phyloP scores from a whole-genome alignment of 2,329 filamentous ascomycete species.

The Fusarium tanahbumbuense region DNA sequence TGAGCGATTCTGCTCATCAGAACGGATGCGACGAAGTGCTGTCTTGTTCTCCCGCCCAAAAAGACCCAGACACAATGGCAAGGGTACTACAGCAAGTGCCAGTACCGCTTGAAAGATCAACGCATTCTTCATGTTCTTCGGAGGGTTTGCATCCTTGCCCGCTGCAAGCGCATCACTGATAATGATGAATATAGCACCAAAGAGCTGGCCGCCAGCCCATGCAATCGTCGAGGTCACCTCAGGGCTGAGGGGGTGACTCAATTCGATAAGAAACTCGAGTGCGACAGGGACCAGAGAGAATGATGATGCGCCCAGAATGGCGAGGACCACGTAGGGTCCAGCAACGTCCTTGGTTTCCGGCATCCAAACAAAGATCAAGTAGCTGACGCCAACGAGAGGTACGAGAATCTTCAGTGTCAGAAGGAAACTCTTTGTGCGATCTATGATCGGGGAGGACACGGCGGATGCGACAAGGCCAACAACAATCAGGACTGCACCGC shows the following conservation, averaged over 20 bases:
- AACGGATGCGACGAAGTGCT: constrained; percentile 61
- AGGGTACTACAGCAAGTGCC: constrained; percentile 70
- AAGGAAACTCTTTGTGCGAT: constrained; percentile 85
- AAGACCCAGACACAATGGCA: constrained; percentile 75
- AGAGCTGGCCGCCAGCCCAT: constrained; percentile 87
- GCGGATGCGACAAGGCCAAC: constrained; percentile 85
- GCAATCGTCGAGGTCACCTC: constrained; percentile 86
- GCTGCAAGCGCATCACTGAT: constrained; percentile 80
- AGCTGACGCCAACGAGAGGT: constrained; percentile 77
- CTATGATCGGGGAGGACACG: constrained; percentile 82
- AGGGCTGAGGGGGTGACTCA: constrained; percentile 87
- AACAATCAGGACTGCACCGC: constrained; percentile 88
- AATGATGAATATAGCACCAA: constrained; percentile 87
- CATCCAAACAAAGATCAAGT: constrained; percentile 86
- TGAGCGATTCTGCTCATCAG: constrained; percentile 52
- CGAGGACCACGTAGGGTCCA: constrained; percentile 80
- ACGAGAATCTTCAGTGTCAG: constrained; percentile 77
- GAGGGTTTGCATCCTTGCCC: constrained; percentile 64
- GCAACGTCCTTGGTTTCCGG: constrained; percentile 67
- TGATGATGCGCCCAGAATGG: constrained; percentile 79
- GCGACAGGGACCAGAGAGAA: constrained; percentile 87
- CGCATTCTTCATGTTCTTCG: constrained; percentile 77
- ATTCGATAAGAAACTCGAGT: constrained; percentile 87
- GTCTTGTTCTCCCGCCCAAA: constrained; percentile 71
- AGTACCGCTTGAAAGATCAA: constrained; percentile 84